These are phyloP conservation scores for Amylocystis lapponica DNA, from an alignment of 768 basidiomycete species.

Conservation along the genomic window DNA sequence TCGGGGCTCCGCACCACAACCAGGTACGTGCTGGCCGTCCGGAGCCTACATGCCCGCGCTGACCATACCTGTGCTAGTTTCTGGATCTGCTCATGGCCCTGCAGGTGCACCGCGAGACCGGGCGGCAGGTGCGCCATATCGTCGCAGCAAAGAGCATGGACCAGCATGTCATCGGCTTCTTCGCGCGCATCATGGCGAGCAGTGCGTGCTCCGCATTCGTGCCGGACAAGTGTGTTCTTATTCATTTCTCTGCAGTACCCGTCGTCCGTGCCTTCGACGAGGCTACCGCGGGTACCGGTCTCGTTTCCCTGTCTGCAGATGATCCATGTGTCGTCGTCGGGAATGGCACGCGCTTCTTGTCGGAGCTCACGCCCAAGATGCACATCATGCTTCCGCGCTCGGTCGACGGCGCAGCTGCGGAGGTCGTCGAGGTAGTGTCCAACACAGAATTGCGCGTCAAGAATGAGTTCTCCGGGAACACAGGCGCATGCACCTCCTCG, in stretches of 20 bases:
- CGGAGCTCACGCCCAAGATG: slow-evolving; percentile 65
- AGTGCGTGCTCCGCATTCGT: slow-evolving; percentile 46
- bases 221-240: background rate
- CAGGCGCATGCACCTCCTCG: slow-evolving; percentile 64
- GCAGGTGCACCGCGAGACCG: slow-evolving; percentile 80
- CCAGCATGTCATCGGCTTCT: slow-evolving; percentile 71
- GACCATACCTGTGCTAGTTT: slow-evolving; percentile 51
- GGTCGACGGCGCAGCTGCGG: slow-evolving; percentile 68
- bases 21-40: too few species aligned
- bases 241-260: slow-evolving; percentile 74
- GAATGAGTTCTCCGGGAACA: slow-evolving; percentile 76
- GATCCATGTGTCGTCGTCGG: slow-evolving; percentile 84
- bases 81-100: slow-evolving; percentile 85
- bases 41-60: background rate
- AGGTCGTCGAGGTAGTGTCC: slow-evolving; percentile 84
- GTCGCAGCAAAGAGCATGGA: slow-evolving; percentile 89
- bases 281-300: slow-evolving; percentile 73
- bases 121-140: slow-evolving; percentile 77
- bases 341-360: slow-evolving; percentile 66
- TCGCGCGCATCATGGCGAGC: slow-evolving; percentile 72
- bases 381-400: slow-evolving; percentile 85
- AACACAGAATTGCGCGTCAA: slow-evolving; percentile 82
- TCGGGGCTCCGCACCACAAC: slow-evolving; percentile 39
- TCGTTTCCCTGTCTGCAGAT: slow-evolving; percentile 59
- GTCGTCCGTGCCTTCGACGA: slow-evolving; percentile 90